These are phyloP conservation scores for Leccinum rimulosum DNA, from an alignment of 768 basidiomycete species.

Conservation along the genomic window DNA sequence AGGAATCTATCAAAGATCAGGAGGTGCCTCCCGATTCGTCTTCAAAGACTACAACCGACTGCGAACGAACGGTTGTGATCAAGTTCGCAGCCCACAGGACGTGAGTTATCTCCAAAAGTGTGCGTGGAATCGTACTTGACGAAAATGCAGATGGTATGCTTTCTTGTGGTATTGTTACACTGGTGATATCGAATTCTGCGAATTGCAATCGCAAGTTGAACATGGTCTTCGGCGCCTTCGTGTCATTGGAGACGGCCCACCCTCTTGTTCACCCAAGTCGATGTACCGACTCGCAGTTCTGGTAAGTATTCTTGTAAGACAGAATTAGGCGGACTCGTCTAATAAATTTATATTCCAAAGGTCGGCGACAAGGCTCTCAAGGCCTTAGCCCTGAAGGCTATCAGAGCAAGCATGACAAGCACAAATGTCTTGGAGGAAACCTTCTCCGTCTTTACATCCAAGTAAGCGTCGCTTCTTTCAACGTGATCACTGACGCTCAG, in stretches of 20 bases:
- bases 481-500: not conserved
- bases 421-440: slow-evolving; percentile 25
- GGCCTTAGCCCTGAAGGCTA: slow-evolving; percentile 16
- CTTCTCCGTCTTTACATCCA: slow-evolving; percentile 28
- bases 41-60: not conserved
- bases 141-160: slow-evolving; percentile 18
- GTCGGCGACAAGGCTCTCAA: slow-evolving; percentile 18
- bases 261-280: slow-evolving; percentile 35
- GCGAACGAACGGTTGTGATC: slow-evolving; percentile 1
- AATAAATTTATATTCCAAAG: slow-evolving; percentile 1
- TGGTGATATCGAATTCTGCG: slow-evolving; percentile 15
- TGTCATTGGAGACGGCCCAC: slow-evolving; percentile 1
- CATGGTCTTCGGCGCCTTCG: not conserved
- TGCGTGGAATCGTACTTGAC: not conserved
- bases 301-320: slow-evolving; percentile 12
- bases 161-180: slow-evolving; percentile 29
- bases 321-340: not conserved
- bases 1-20: slow-evolving; percentile 6
- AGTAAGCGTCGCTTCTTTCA: slow-evolving; percentile 6
- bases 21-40: not conserved
- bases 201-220: slow-evolving; percentile 16
- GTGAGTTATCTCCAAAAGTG: not conserved
- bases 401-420: slow-evolving; percentile 13
- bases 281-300: slow-evolving; percentile 36
- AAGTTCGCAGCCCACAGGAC: slow-evolving; percentile 19